Percentiles rank a stretch among this genome's conserved stretches.
Evolutionary conservation across 176 grass and related monocot genomes (phyloP).

Genomic region (Aegilops umbellulata): DNA sequence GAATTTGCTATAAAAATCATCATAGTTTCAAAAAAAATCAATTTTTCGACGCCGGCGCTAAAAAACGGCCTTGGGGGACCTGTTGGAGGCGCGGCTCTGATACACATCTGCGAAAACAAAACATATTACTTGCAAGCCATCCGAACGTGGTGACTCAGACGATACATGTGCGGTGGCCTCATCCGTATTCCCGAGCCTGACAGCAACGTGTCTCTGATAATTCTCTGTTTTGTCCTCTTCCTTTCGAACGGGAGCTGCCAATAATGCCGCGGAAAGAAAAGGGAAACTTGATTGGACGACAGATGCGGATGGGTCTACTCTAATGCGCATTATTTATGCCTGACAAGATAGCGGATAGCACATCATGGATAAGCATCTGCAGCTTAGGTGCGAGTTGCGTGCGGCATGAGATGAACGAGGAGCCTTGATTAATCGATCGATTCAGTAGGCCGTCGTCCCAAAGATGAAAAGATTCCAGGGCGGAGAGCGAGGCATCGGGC

Average conservation of each 20-base stretch:
- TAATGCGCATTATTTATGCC: background rate
- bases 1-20: no score
- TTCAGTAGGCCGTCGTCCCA: background rate
- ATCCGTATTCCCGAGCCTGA: background rate
- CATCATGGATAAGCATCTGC: conserved; percentile 20
- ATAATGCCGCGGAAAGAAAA: background rate
- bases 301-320: background rate
- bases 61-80: no score
- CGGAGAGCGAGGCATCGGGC: background rate
- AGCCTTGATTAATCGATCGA: background rate
- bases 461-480: background rate
- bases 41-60: no score
- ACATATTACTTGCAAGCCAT: no score
- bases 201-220: background rate
- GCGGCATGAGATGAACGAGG: background rate
- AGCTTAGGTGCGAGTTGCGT: background rate
- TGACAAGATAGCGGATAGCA: background rate
- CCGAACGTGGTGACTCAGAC: no score
- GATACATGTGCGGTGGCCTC: background rate
- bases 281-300: background rate
- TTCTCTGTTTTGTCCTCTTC: background rate
- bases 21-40: no score
- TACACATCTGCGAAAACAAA: no score
- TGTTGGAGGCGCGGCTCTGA: no score
- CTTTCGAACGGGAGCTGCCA: background rate